Conservation (phyloP, 2,329 filamentous ascomycete genomes). For the Colletotrichum tropicale region DNA sequence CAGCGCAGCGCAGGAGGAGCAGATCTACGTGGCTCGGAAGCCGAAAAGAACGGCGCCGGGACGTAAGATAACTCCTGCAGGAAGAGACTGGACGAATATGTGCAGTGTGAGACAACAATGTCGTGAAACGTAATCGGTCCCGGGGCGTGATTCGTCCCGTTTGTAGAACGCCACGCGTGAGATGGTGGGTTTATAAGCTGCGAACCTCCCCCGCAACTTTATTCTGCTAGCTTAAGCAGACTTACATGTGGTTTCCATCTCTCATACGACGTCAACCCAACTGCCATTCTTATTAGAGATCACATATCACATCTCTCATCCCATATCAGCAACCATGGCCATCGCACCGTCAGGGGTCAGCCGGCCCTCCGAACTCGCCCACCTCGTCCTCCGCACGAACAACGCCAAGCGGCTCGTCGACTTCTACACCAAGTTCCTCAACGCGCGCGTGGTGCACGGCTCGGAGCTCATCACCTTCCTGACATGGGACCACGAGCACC, state of each 20-base stretch:
- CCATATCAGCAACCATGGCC: not conserved
- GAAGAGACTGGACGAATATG: not conserved
- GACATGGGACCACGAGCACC: constrained; percentile 51
- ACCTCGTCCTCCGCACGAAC: constrained; percentile 3
- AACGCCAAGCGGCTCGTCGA: constrained; percentile 26
- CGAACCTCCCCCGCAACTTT: not conserved
- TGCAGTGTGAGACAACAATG: not conserved
- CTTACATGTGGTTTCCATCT: not conserved
- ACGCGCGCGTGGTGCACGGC: constrained; percentile 30
- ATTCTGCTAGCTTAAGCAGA: not conserved
- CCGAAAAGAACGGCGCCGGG: not conserved
- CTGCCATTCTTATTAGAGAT: not conserved
- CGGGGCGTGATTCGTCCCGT: not conserved
- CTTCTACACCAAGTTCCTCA: constrained; percentile 42
- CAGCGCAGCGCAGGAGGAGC: not conserved
- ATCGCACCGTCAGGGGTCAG: not conserved
- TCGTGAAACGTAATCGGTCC: not conserved
- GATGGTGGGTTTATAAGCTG: not conserved
- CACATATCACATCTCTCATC: not conserved
- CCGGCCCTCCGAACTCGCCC: constrained; percentile 9
- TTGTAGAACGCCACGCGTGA: not conserved
- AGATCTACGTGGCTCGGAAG: not conserved
- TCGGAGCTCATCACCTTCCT: constrained; percentile 38
- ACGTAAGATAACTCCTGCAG: too few species aligned
- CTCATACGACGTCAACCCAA: not conserved